phyloP scores from a whole-genome alignment of 2,329 filamentous ascomycete species.

The Claviceps quebecensis region DNA sequence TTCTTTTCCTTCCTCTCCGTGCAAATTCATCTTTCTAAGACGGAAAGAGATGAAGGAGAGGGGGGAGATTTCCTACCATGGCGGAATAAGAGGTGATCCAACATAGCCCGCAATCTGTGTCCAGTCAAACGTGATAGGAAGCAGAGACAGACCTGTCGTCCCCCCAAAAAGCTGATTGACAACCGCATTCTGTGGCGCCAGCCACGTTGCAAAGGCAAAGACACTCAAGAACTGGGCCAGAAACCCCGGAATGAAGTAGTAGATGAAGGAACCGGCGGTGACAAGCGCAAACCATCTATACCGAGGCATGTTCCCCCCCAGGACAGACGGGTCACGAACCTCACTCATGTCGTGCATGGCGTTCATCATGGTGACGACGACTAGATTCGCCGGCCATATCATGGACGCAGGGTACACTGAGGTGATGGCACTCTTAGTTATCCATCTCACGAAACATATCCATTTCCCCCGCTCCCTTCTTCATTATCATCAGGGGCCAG shows the following conservation, averaged over 20 bases:
- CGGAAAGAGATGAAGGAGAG: rapidly evolving
- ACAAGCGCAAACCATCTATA: conserved; percentile 50
- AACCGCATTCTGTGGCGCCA: conserved; percentile 51
- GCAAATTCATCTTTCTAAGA: too few relatives aligned
- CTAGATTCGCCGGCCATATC: conserved; percentile 60
- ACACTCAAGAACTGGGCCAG: conserved; percentile 55
- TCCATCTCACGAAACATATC: background rate
- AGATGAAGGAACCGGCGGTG: conserved; percentile 43
- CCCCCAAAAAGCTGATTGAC: conserved; percentile 64
- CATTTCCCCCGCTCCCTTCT: too few relatives aligned
- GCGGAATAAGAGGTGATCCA: conserved; percentile 53
- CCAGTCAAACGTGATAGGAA: conserved; percentile 68
- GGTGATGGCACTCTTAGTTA: conserved; percentile 3
- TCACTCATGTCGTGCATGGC: conserved; percentile 54
- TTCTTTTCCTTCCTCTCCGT: background rate
- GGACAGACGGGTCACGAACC: conserved; percentile 31
- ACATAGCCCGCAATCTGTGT: conserved; percentile 56
- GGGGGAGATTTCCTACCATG: conserved; percentile 35
- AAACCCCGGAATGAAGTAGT: conserved; percentile 57
- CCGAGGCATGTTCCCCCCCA: conserved; percentile 52
- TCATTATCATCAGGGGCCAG: background rate
- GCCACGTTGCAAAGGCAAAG: conserved; percentile 60
- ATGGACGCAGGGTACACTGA: conserved; percentile 53
- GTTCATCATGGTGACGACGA: conserved; percentile 53
- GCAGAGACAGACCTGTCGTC: conserved; percentile 48